phyloP scores from a whole-genome alignment of 495 filamentous ascomycete species.

The Xeromyces bisporus region DNA sequence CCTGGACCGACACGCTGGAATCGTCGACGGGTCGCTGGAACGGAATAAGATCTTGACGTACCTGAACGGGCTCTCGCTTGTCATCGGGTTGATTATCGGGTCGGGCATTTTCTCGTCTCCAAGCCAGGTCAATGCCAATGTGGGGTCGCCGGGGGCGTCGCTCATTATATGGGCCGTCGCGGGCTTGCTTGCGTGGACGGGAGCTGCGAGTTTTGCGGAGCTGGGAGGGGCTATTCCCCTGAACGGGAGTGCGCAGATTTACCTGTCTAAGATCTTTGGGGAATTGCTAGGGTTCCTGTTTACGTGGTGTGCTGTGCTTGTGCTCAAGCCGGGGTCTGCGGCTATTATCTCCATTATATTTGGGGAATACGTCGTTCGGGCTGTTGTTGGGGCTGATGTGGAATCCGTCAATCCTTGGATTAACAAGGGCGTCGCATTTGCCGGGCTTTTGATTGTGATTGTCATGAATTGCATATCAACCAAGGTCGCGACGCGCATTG shows the following conservation, averaged over 20 bases:
- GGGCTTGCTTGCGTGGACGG: constrained; percentile 86
- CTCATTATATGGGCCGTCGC: constrained; percentile 83
- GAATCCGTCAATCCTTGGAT: constrained; percentile 67
- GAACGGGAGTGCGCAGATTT: constrained; percentile 87
- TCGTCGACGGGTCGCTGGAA: constrained; percentile 52
- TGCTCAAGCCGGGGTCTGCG: constrained; percentile 80
- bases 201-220: constrained; percentile 90
- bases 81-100: constrained; percentile 91
- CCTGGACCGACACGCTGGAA: constrained; percentile 27
- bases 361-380: constrained; percentile 86
- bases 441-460: constrained; percentile 59
- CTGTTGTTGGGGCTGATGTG: constrained; percentile 63
- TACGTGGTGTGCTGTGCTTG: constrained; percentile 87
- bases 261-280: constrained; percentile 89
- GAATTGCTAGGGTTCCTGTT: constrained; percentile 85
- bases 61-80: constrained; percentile 76
- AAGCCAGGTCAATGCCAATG: constrained; percentile 82
- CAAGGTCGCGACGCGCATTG: constrained; percentile 63
- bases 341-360: constrained; percentile 97
- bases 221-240: constrained; percentile 88
- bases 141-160: constrained; percentile 79
- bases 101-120: constrained; percentile 94
- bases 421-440: constrained; percentile 73
- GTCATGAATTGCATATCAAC: constrained; percentile 83
- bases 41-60: constrained; percentile 92